These are phyloP conservation scores for Sistotremastrum niveocremeum DNA, from an alignment of 768 basidiomycete species.

Conservation along the genomic window DNA sequence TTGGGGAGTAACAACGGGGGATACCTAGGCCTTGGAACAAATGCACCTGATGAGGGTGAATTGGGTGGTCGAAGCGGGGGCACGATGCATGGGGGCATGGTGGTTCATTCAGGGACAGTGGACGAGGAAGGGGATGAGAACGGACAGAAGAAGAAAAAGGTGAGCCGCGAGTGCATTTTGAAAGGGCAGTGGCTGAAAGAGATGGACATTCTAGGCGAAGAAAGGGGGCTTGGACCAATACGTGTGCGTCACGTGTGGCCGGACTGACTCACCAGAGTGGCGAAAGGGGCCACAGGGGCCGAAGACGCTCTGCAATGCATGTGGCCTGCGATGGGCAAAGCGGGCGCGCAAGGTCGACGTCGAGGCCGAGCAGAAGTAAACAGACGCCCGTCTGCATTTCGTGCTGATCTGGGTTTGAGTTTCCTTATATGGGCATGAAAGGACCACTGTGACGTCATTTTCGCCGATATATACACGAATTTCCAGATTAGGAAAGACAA, in stretches of 20 bases:
- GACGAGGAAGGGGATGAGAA: constrained; percentile 38
- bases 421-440: too few relatives aligned
- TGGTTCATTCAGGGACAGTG: constrained; percentile 3
- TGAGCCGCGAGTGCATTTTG: constrained; percentile 10
- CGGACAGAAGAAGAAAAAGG: constrained; percentile 52
- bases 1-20: constrained; percentile 5
- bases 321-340: constrained; percentile 91
- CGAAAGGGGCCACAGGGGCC: constrained; percentile 93
- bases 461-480: too few relatives aligned
- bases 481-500: too few relatives aligned
- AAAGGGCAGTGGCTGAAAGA: neutral
- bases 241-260: constrained; percentile 85
- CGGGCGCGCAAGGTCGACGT: constrained; percentile 33
- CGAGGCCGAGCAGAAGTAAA: constrained; percentile 10
- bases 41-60: too few relatives aligned
- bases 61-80: too few relatives aligned
- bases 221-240: constrained; percentile 41
- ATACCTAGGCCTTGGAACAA: neutral
- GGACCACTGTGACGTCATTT: too few relatives aligned
- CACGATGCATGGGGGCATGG: too few relatives aligned
- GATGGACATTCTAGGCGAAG: neutral
- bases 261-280: constrained; percentile 97
- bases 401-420: neutral
- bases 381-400: neutral
- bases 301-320: constrained; percentile 97